Conservation (phyloP, 148 eudicot genomes). For the Camellia lanceoleosa region DNA sequence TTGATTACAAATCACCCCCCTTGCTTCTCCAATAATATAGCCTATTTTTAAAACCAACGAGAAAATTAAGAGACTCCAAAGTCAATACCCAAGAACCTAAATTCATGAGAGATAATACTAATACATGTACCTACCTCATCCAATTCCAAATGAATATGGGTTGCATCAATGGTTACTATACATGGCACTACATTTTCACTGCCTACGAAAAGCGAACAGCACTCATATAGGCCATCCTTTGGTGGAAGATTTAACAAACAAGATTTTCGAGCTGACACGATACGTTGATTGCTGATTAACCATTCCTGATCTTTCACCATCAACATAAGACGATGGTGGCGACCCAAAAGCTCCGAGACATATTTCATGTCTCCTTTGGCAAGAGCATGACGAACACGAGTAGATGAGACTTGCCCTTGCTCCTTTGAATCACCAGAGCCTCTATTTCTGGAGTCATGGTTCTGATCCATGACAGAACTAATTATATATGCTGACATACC, state of each 20-base stretch:
- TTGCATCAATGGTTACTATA: constrained; percentile 56
- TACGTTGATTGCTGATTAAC: constrained; percentile 27
- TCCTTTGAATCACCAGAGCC: constrained; percentile 47
- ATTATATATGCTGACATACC: constrained; percentile 69
- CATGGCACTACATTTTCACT: constrained; percentile 52
- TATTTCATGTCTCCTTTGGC: constrained; percentile 72
- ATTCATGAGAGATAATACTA: constrained; percentile 31
- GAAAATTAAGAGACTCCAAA: constrained; percentile 34
- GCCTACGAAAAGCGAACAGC: constrained; percentile 50
- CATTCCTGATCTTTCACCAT: constrained; percentile 36
- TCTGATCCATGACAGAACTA: constrained; percentile 80
- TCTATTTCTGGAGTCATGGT: constrained; percentile 32
- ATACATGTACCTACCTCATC: constrained; percentile 33
- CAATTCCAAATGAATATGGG: constrained; percentile 56
- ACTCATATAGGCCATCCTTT: constrained; percentile 64
- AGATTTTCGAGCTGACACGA: constrained; percentile 51
- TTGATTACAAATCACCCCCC: background rate
- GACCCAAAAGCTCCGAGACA: constrained; percentile 90
- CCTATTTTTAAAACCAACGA: background rate
- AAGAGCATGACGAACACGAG: constrained; percentile 89
- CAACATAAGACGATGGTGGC: constrained; percentile 75
- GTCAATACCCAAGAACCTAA: constrained; percentile 53
- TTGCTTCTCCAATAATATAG: constrained; percentile 9
- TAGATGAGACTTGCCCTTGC: constrained; percentile 93
- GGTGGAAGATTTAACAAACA: constrained; percentile 83